Evolutionary conservation across 2,329 filamentous ascomycete species (phyloP), one percentile per base, ranked within the genome.

Genomic region (Lasiodiplodia theobromae): DNA sequence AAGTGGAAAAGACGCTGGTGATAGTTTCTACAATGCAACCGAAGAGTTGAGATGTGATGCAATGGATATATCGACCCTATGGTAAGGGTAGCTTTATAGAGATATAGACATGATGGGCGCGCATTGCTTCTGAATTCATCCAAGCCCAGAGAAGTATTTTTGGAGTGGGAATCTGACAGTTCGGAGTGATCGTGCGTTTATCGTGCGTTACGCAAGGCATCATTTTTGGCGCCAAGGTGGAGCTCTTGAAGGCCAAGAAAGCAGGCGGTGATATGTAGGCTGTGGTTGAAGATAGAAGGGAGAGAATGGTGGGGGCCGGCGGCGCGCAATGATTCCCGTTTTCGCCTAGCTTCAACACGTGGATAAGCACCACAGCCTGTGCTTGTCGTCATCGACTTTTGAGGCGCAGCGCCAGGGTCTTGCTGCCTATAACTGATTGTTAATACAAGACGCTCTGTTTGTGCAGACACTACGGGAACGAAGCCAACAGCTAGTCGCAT

Each of bases 311-410:
- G 28, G 28, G 28, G 28, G 28, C 28, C 28, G 28, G 1, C 18
- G 40, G 58, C 40, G 58, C 40, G 34, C 14, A 49, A 62, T 62
- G 25, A 12, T 23, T 37, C 57, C 14, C 14, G 11, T 11, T 34
- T 6, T 4, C 25, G 40, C 23, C 23, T 60, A 60, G 56, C 14
- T 38, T 14, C 31, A 21, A n/a, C 3, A 37, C n/a, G 54, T 12
- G n/a, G 10, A n/a, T 23, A n/a, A 57, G 34, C 28, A n/a, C 4
- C 54, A 12, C 14, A 38, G 31, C 10, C 21, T 31, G 2, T 23
- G 8, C n/a, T 2, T 44, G 7, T 60, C 56, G 56, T 60, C 56
- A 60, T 60, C 21, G 38, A 60, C 18, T 44, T 60, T 47, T 37
- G 54, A 23, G 54, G 34, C 54, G 34, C 54, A 57, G 57, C 31